A percentile compares a stretch with the other conserved stretches of the same genome.
phyloP scores from a whole-genome alignment of 192 early-diverging fungal species.

The Linderina pennispora region DNA sequence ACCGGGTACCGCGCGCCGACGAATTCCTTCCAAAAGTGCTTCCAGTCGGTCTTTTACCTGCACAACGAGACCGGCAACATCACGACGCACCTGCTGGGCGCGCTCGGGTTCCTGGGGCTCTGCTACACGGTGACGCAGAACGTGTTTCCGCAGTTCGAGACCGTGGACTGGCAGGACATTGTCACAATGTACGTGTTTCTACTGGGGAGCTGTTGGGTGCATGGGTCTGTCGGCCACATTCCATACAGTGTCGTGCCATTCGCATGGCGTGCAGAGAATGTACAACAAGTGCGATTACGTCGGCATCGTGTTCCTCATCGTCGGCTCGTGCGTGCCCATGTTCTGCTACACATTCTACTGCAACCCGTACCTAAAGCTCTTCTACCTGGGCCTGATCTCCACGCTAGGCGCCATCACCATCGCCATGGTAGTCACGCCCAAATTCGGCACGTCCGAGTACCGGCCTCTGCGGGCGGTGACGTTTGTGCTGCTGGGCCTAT shows the following conservation, averaged over 20 bases:
- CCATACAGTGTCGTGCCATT: slow-evolving; percentile 84
- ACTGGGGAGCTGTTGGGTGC: slow-evolving; percentile 66
- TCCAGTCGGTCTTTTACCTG: slow-evolving; percentile 68
- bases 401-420: slow-evolving; percentile 61
- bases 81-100: slow-evolving; percentile 77
- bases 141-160: slow-evolving; percentile 40
- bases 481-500: slow-evolving; percentile 77
- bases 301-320: slow-evolving; percentile 80
- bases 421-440: slow-evolving; percentile 52
- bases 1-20: slow-evolving; percentile 75
- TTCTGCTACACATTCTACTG: slow-evolving; percentile 59
- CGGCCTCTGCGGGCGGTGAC: slow-evolving; percentile 69
- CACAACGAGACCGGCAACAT: slow-evolving; percentile 97
- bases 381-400: slow-evolving; percentile 57
- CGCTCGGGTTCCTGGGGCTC: slow-evolving; percentile 50
- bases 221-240: slow-evolving; percentile 73
- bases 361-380: slow-evolving; percentile 42
- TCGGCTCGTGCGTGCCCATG: slow-evolving; percentile 48
- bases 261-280: slow-evolving; percentile 49
- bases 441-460: slow-evolving; percentile 69
- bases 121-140: slow-evolving; percentile 45
- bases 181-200: slow-evolving; percentile 71
- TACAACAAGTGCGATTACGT: slow-evolving; percentile 94
- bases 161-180: slow-evolving; percentile 57
- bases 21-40: slow-evolving; percentile 68